Percentiles rank a stretch among this genome's conserved stretches.
Evolutionary conservation across 192 early-diverging fungal species (phyloP).

Genomic region (Phycomyces blakesleeanus): DNA sequence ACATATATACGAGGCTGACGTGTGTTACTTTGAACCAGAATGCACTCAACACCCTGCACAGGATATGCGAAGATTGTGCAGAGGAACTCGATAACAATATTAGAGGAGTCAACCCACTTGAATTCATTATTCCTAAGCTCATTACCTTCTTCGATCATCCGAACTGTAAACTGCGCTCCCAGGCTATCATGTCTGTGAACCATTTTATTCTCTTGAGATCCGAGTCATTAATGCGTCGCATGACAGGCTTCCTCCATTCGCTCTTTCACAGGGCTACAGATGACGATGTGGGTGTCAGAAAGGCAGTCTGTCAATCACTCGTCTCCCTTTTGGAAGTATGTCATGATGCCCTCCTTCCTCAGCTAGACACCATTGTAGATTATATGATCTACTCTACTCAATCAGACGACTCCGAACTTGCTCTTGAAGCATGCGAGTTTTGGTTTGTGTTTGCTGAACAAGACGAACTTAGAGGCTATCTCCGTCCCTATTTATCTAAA

Average conservation of each 20-base stretch:
- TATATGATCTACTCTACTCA: conserved; percentile 97
- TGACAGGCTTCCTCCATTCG: conserved; percentile 68
- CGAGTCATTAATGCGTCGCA: conserved; percentile 62
- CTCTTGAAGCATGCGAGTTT: conserved; percentile 98
- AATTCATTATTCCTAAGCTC: conserved; percentile 88
- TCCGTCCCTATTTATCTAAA: conserved; percentile 65
- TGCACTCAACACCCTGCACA: conserved; percentile 81
- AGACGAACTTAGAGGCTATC: conserved; percentile 66
- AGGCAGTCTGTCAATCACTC: conserved; percentile 90
- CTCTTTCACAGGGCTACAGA: conserved; percentile 87
- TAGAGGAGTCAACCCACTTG: conserved; percentile 69
- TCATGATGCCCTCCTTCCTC: conserved; percentile 83
- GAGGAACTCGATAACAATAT: conserved; percentile 73
- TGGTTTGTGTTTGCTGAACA: conserved; percentile 97
- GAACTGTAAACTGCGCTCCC: conserved; percentile 68
- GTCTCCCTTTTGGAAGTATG: conserved; percentile 84
- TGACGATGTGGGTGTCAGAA: conserved; percentile 75
- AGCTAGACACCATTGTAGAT: conserved; percentile 84
- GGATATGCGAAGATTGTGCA: conserved; percentile 95
- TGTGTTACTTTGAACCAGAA: conserved; percentile 46
- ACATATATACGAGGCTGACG: neutral
- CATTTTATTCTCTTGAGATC: conserved; percentile 82
- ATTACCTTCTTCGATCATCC: conserved; percentile 81
- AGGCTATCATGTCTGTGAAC: conserved; percentile 80
- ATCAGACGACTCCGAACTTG: conserved; percentile 81